Conservation (phyloP, 331 rosid species). For the Rosa hybrid region DNA sequence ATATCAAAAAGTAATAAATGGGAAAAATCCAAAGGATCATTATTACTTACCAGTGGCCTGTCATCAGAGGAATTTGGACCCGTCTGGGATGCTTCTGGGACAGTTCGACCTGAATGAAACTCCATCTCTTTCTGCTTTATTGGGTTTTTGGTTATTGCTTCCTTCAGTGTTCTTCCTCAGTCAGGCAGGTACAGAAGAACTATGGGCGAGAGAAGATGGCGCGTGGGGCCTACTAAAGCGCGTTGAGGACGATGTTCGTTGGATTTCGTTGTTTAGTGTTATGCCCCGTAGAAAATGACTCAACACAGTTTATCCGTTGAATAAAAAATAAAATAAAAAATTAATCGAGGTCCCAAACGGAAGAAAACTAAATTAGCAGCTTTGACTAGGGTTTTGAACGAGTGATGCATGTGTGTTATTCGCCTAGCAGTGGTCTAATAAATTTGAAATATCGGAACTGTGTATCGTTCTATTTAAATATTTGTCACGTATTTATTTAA, state of each 20-base stretch:
- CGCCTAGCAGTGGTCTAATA: too few species aligned
- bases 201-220: neutral
- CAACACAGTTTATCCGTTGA: too few species aligned
- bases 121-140: constrained; percentile 11
- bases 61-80: constrained; percentile 37
- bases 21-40: constrained; percentile 20
- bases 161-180: neutral
- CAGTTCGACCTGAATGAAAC: constrained; percentile 21
- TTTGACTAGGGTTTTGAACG: too few species aligned
- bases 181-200: neutral
- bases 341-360: too few species aligned
- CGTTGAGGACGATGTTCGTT: neutral
- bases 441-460: too few species aligned
- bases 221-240: constrained; percentile 21
- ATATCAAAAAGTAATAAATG: constrained; percentile 14
- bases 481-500: too few species aligned
- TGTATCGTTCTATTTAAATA: too few species aligned
- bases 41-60: constrained; percentile 1
- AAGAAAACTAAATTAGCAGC: too few species aligned
- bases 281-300: neutral
- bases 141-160: neutral
- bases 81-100: constrained; percentile 54
- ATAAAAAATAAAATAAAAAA: too few species aligned
- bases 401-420: too few species aligned
- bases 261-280: neutral